These are phyloP conservation scores for Avena sativa DNA, from an alignment of 176 grass and related monocot species.

Conservation along the genomic window DNA sequence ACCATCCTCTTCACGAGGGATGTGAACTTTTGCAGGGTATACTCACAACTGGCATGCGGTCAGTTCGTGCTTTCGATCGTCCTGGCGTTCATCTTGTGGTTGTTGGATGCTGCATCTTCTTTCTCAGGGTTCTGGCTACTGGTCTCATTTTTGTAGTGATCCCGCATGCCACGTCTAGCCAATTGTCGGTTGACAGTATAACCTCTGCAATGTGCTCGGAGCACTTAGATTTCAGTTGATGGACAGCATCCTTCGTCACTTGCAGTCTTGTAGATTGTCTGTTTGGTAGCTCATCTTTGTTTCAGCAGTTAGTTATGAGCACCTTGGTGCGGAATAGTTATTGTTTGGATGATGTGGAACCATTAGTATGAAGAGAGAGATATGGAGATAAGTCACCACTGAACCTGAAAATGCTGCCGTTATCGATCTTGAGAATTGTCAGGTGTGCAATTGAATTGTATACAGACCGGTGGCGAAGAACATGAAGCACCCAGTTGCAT, in stretches of 20 bases:
- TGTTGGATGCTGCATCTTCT: no score
- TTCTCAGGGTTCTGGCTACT: background rate
- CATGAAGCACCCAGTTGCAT: background rate
- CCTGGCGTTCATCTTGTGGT: background rate
- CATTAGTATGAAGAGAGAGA: background rate
- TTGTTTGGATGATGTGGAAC: background rate
- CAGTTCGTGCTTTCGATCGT: background rate
- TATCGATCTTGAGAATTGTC: background rate
- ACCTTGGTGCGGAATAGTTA: background rate
- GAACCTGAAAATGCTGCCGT: background rate
- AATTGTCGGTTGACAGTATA: background rate
- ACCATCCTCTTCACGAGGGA: background rate
- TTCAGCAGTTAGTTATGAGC: background rate
- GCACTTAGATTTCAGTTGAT: background rate
- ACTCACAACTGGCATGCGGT: background rate
- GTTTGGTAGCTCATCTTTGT: background rate
- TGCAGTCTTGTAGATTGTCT: background rate
- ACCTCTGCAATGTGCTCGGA: background rate
- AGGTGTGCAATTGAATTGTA: background rate
- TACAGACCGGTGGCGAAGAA: background rate
- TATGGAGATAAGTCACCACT: background rate
- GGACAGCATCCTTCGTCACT: background rate
- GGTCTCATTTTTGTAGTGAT: background rate
- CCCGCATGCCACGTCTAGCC: background rate
- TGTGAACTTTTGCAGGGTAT: background rate